Conservation (phyloP, 139 green algal species). For the Trebouxia sp. region DNA sequence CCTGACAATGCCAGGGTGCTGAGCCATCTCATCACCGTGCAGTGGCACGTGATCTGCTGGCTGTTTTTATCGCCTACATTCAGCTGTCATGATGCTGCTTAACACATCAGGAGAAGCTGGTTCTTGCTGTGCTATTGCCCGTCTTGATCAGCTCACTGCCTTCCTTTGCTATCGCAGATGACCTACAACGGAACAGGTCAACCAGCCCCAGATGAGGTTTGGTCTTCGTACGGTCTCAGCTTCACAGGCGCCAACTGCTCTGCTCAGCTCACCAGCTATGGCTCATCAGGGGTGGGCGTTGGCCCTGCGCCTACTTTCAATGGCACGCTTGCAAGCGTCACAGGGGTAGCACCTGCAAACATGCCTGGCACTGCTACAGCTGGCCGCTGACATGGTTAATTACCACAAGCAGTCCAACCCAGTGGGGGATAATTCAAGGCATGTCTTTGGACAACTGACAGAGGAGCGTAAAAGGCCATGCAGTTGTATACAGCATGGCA, state of each 20-base stretch:
- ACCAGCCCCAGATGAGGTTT: not conserved
- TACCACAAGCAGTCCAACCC: too few species aligned
- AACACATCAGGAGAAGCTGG: too few species aligned
- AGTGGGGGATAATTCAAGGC: too few species aligned
- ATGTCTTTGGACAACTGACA: too few species aligned
- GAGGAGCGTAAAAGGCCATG: too few species aligned
- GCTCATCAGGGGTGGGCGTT: not conserved
- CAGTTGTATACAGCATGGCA: too few species aligned
- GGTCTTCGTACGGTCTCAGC: not conserved
- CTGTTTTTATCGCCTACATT: too few species aligned
- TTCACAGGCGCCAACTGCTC: conserved; percentile 10
- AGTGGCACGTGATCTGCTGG: too few species aligned
- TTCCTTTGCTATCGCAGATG: not conserved
- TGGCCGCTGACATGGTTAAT: too few species aligned
- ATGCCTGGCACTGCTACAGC: not conserved
- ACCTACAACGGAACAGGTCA: conserved; percentile 9
- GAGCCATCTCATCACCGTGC: too few species aligned
- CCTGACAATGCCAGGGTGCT: too few species aligned
- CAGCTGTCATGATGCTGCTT: not conserved
- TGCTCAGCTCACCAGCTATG: not conserved
- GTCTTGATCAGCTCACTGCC: not conserved
- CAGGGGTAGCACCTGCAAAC: not conserved
- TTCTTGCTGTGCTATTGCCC: not conserved
- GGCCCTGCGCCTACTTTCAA: not conserved
- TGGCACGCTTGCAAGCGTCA: not conserved